Conservation (phyloP, 768 basidiomycete species). For the Mrakia hoshinonis region DNA sequence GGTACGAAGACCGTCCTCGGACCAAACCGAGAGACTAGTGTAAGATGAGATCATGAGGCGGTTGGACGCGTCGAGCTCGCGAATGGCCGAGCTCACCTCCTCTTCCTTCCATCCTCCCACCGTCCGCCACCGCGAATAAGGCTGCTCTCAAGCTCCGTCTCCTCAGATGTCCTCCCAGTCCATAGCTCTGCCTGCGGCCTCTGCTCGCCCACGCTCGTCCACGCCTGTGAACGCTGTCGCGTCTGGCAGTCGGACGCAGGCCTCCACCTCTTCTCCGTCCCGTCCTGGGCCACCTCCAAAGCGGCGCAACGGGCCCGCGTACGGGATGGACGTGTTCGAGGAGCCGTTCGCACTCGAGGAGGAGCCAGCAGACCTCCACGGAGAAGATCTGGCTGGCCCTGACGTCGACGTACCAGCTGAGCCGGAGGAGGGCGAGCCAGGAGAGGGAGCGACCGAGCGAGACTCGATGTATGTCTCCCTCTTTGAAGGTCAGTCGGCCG, state of each 20-base stretch:
- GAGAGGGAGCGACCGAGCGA: neutral
- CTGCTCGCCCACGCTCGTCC: neutral
- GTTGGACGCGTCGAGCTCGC: no score
- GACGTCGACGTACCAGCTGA: neutral
- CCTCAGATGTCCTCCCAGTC: no score
- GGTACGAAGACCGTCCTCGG: no score
- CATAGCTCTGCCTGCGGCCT: no score
- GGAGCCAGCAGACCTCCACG: neutral
- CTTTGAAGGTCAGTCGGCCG: neutral
- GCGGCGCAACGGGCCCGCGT: neutral
- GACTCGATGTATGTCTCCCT: conserved; percentile 8
- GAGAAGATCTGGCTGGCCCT: neutral
- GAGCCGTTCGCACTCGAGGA: neutral
- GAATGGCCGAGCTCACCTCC: no score
- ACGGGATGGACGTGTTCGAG: neutral
- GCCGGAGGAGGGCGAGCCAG: neutral
- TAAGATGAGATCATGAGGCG: no score
- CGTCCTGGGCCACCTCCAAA: neutral
- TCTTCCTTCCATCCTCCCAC: no score
- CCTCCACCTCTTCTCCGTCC: neutral
- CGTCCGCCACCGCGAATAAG: no score
- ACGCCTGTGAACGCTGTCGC: neutral
- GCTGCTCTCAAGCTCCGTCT: no score
- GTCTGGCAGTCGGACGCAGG: neutral
- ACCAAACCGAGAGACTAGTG: no score